Evolutionary conservation across 1,139 yeast species (phyloP), one percentile per base, ranked within the genome.

Genomic region (Meyerozyma carpophila): DNA sequence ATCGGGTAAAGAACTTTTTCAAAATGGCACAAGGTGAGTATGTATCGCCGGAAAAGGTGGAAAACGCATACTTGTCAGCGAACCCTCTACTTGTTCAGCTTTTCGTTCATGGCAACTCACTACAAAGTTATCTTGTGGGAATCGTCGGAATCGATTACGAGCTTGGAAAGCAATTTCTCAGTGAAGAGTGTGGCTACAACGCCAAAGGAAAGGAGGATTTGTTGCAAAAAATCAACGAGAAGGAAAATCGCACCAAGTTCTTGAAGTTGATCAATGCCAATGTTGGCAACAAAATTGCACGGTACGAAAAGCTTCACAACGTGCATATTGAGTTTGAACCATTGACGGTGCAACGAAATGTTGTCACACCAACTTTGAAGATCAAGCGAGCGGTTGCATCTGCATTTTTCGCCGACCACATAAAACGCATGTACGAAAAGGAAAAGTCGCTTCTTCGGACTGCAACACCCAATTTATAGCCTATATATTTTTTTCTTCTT

Each of bases 71-170:
- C 49, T 58, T 66, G 42, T 59, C 71, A 1, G 50, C 56, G 27
- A 66, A 65, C 44, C 65, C 75, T 7, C 44, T 57, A 25, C 51
- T 69, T 31, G 52, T 57, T 27, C 77, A 71, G 56, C 48, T 69
- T 16, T 71, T 57, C 46, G 62, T 65, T 21, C 71, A 83, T 55
- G 94, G 94, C n/a, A 81, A 82, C 54, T 76, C 90, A 0, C 61
- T 77, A 25, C 68, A 80, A 53, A 71, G 78, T 3, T 83, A 57
- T 53, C 64, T 86, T 50, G 84, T 86, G 9, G 90, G 81, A 11
- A 63, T 85, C 43, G 65, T 79, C 36, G 91, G 91, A 18, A 66
- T 84, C 47, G 70, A 68, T 41, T 16, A 21, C 32, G 41, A 39
- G 8, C 26, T 8, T 11, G 41, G 41, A 6, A n/a, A 9, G 21